Base-by-base conservation (phyloP, 2,329 filamentous ascomycete genomes). In the Cladosporium sp. region DNA sequence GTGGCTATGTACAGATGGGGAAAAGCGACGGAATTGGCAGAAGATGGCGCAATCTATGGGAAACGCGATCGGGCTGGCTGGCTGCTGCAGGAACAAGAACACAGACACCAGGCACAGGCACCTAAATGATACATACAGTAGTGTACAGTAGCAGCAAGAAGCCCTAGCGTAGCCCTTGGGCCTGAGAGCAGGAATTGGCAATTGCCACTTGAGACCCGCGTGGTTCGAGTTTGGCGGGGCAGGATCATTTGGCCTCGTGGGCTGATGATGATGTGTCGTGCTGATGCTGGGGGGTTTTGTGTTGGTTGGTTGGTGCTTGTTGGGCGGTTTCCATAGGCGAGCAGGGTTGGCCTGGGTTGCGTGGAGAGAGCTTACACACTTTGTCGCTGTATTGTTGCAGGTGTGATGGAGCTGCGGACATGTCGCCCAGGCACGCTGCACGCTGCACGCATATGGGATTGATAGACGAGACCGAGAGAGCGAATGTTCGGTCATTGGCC, bases 11-110 rank as follows among this genome's bases (percentile, higher is more conserved):
- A 12, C 56, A 16, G 21, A 18, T 40, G 16, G 55, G 33, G 55
- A 3, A 40, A 33, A n/a, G 18, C 52, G 18, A 16, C 28, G 11
- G 21, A 11, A 35, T 23, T 57, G 55, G 55, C 33, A 57, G 46
- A 28, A 35, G 37, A 59, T 59, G 56, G 56, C 56, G 56, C 37
- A 59, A 59, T 59, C 37, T 59, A 59, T 59, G 16, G 37, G 56
- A 59, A 59, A 59, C 56, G n/a, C 35, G 56, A 59, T 59, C 56
- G 37, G 7, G 16, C 33, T 35, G 23, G 11, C 33, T 35, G 37
- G 5, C 2, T 18, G 35, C 35, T 44, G 21, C 35, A 59, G 56
- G 56, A 59, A 46, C 56, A 21, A 28, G 21, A n/a, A 55, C 28
- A 18, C 12, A 29, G 23, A 52, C 12, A 52, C 40, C 6, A 44